Conservation (phyloP, 2,329 filamentous ascomycete species). For the Aotearoamyces nothofagi region DNA sequence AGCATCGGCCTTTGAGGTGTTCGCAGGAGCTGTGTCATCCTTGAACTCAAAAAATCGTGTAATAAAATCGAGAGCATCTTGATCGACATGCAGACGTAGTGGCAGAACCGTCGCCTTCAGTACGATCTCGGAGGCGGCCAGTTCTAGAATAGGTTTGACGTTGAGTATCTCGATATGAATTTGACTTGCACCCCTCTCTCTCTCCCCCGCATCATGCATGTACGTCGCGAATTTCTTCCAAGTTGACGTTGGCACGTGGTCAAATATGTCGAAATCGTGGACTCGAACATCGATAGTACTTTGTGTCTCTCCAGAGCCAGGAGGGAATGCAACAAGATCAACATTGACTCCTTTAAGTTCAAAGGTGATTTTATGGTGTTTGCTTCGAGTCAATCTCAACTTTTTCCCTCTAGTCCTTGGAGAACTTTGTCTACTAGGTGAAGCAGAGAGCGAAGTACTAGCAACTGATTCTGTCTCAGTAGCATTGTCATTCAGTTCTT, state of each 20-base stretch:
- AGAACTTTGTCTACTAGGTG: slow-evolving; percentile 33
- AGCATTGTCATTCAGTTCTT: slow-evolving; percentile 67
- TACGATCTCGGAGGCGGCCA: slow-evolving; percentile 82
- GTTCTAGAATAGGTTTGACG: slow-evolving; percentile 68
- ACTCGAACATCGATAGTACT: slow-evolving; percentile 78
- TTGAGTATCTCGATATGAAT: slow-evolving; percentile 77
- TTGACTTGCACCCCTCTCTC: slow-evolving; percentile 80
- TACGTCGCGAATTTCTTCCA: slow-evolving; percentile 98
- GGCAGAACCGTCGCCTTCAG: slow-evolving; percentile 68
- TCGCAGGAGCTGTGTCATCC: slow-evolving; percentile 46
- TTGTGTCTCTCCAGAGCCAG: slow-evolving; percentile 63
- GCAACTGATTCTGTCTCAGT: slow-evolving; percentile 86
- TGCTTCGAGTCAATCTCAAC: slow-evolving; percentile 69
- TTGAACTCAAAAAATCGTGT: slow-evolving; percentile 98
- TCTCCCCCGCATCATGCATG: slow-evolving; percentile 71
- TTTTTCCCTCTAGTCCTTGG: slow-evolving; percentile 30
- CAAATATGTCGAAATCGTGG: slow-evolving; percentile 75
- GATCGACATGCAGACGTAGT: slow-evolving; percentile 83
- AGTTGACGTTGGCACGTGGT: slow-evolving; percentile 86
- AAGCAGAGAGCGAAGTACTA: slow-evolving; percentile 52
- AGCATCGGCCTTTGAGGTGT: slow-evolving; percentile 49
- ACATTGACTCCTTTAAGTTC: slow-evolving; percentile 74
- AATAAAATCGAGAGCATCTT: slow-evolving; percentile 94
- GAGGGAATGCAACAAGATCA: slow-evolving; percentile 69
- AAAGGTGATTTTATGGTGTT: slow-evolving; percentile 88